Evolutionary conservation across 1,284 basidiomycete species (phyloP), one percentile per base, ranked within the genome.

Genomic region (Hemileccinum hortonii): DNA sequence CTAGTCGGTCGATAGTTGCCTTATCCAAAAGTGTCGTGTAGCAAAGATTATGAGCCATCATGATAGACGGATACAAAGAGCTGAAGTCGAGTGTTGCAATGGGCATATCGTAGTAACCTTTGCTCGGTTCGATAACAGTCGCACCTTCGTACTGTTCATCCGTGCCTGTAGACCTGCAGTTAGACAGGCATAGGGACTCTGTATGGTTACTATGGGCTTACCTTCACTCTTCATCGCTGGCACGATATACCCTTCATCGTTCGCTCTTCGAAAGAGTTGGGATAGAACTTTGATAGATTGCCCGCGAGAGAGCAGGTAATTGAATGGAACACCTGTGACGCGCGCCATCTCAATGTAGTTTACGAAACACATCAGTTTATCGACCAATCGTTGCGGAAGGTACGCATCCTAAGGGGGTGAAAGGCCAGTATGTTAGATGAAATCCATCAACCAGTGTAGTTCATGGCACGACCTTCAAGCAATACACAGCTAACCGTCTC

Each of bases 21-120:
- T 86, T 90, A 58, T 96, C 90, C 21, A 96, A 69, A 15, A 97
- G 75, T 0, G 95, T 96, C 0, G 95, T 97, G 65, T 98, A 98
- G 69, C 94, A 98, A 2, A 98, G 75, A 66, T 98, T 98, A 69
- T 98, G 95, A 1, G 94, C 95, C 94, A 97, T 97, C 94, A 98
- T 98, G 73, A 98, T 98, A 0, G 95, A 98, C 1, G 94, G 94
- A 69, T 98, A 98, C 58, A 98, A 79, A 1, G 94, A 97, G 52
- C 92, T 94, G 73, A 98, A 98, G 81, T 98, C 94, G 39, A 98
- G 81, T 0, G 94, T 98, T 6, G 95, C 93, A 62, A 98, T 97
- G 1, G 94, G 94, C 0, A 86, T 82, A 64, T 96, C 92, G 67
- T 97, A 98, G 69, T 90, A 98, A 0, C 95, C 94, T 65, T 88